Evolutionary conservation across 352 stramenopile species (phyloP), one percentile per base, ranked within the genome.

Genomic region (Pythium dissimile): DNA sequence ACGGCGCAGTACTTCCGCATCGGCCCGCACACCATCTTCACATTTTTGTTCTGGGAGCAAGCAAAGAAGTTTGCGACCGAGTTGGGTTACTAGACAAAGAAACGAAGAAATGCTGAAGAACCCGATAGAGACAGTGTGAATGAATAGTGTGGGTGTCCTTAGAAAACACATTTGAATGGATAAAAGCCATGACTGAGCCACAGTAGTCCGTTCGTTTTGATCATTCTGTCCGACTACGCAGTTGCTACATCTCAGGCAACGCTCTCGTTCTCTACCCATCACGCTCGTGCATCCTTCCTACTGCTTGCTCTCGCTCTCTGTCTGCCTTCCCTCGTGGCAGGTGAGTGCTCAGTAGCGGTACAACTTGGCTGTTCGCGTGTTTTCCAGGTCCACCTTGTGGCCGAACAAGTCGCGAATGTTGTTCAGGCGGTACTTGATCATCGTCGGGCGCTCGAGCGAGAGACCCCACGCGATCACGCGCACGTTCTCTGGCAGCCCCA

Each of bases 381-480:
- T 88, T 47, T 96, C 93, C 66, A 99, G 83, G 75, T 98, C 96
- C 38, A 98, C 87, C 87, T 99, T 99, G 84, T 99, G 97, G 64
- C 97, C 97, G 72, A 99, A 99, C 54, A 99, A 92, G 73, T 99
- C 96, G 54, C 97, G 87, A 72, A 99, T 99, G 81, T 99, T 99
- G 69, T 93, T 98, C 61, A 99, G 96, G 32, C 95, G 86, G 79
- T 99, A 99, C 86, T 99, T 99, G 83, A 99, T 99, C 97, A 99
- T 99, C 28, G 97, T 99, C 30, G 97, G 97, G 56, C 97, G 86
- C 72, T 99, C 97, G 18, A 99, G 85, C 38, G 95, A 99, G 53
- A 99, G 80, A 38, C 97, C 97, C 96, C 97, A 99, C 12, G 97
- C 97, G 71, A 99, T 99, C 4, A 99, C 97, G 49, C 96, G 84